phyloP scores from a whole-genome alignment of 495 filamentous ascomycete genomes.

The Neurospora tetrasperma region DNA sequence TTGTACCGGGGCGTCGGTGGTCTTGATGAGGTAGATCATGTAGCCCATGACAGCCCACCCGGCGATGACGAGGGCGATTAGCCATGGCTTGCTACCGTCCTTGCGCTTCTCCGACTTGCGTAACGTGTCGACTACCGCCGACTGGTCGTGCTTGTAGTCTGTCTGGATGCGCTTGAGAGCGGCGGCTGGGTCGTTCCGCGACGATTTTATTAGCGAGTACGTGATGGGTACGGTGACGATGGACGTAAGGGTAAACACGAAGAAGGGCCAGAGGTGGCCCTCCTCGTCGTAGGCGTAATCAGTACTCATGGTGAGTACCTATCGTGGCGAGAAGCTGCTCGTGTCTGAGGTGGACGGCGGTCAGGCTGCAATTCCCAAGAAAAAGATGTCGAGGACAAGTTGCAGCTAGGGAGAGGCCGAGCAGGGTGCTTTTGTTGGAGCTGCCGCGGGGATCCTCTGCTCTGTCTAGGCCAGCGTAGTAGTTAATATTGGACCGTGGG shows the following conservation, averaged over 20 bases:
- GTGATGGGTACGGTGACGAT: conserved; percentile 87
- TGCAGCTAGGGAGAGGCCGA: background rate
- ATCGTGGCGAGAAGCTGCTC: background rate
- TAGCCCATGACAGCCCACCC: conserved; percentile 82
- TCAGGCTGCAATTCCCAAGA: background rate
- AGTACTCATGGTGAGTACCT: conserved; percentile 62
- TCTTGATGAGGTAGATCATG: conserved; percentile 85
- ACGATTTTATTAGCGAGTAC: conserved; percentile 69
- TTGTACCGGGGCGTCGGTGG: conserved; percentile 57
- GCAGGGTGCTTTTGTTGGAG: background rate
- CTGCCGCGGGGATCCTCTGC: background rate
- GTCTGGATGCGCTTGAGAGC: conserved; percentile 44
- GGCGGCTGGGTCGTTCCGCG: conserved; percentile 50
- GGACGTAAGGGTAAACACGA: conserved; percentile 80
- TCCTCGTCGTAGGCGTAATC: conserved; percentile 98
- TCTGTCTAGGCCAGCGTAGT: background rate
- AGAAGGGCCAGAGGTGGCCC: conserved; percentile 98
- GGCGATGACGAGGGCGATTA: conserved; percentile 58
- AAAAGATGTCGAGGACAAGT: conserved; percentile 1
- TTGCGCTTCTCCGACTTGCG: conserved; percentile 82
- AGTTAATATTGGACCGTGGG: background rate
- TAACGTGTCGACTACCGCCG: conserved; percentile 72
- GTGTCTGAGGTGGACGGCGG: background rate
- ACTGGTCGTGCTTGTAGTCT: conserved; percentile 73
- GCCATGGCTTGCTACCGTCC: conserved; percentile 73